phyloP scores from a whole-genome alignment of 2,329 filamentous ascomycete species.

The Pestalotiopsis sp. region DNA sequence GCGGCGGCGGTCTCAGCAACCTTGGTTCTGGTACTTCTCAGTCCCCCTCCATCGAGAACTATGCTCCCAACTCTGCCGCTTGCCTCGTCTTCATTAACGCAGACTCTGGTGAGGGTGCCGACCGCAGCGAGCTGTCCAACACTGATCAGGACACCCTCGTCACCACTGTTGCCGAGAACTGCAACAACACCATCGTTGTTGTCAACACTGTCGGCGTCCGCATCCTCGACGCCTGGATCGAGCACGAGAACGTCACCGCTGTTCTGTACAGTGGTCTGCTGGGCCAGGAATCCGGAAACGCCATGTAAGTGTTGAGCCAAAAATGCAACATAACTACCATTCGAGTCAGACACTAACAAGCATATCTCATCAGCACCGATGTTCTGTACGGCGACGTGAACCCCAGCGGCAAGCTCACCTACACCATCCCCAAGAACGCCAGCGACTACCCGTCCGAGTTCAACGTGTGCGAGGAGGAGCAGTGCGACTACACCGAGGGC shows the following conservation, averaged over 20 bases:
- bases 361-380: constrained; percentile 45
- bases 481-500: constrained; percentile 41
- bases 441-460: constrained; percentile 49
- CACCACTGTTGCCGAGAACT: constrained; percentile 58
- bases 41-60: constrained; percentile 16
- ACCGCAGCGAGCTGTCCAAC: constrained; percentile 22
- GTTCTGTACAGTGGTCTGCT: constrained; percentile 63
- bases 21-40: constrained; percentile 13
- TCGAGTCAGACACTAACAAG: constrained; percentile 62
- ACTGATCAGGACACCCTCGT: constrained; percentile 54
- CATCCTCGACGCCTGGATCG: constrained; percentile 57
- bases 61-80: constrained; percentile 22
- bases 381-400: constrained; percentile 63
- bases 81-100: constrained; percentile 68
- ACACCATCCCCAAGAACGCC: constrained; percentile 56
- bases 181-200: constrained; percentile 70
- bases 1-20: constrained; percentile 13
- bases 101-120: constrained; percentile 57
- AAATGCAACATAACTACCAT: constrained; percentile 62
- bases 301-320: constrained; percentile 48
- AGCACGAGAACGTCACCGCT: constrained; percentile 63
- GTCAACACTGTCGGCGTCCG: constrained; percentile 68
- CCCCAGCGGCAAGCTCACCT: constrained; percentile 59
- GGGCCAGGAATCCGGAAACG: constrained; percentile 45
- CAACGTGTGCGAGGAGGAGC: constrained; percentile 22